phyloP scores from a whole-genome alignment of 768 basidiomycete genomes.

The Tylopilus cervinicoccineus region DNA sequence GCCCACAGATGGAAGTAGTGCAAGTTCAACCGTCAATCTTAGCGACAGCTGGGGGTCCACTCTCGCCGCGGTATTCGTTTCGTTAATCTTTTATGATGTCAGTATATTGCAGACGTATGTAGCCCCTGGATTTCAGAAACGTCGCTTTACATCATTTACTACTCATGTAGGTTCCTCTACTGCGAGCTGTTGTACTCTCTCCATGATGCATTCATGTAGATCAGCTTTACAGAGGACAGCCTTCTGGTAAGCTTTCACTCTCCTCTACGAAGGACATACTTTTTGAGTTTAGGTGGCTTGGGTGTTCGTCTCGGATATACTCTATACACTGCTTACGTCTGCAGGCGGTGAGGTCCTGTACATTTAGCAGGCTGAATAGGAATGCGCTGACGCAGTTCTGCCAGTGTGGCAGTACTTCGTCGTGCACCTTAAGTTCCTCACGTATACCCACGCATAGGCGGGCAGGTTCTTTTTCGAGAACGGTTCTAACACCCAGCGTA shows the following conservation, averaged over 20 bases:
- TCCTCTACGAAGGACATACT: background rate
- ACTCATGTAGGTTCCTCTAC: conserved; percentile 20
- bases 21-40: conserved; percentile 4
- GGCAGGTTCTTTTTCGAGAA: conserved; percentile 3
- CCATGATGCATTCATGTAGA: conserved; percentile 1
- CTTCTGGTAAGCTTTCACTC: conserved; percentile 8
- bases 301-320: conserved; percentile 18
- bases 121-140: background rate
- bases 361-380: background rate
- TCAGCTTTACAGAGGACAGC: conserved; percentile 14
- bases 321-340: conserved; percentile 16
- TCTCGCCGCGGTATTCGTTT: conserved; percentile 17
- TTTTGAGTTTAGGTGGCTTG: conserved; percentile 17
- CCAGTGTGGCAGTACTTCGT: conserved; percentile 24
- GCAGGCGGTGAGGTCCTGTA: conserved; percentile 12
- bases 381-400: background rate
- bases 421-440: conserved; percentile 16
- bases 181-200: conserved; percentile 11
- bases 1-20: conserved; percentile 2
- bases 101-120: conserved; percentile 25
- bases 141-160: background rate
- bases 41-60: conserved; percentile 22
- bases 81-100: conserved; percentile 22
- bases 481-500: conserved; percentile 10
- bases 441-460: conserved; percentile 18